Conservation (phyloP, 2,329 filamentous ascomycete species). For the Hirsutella rhossiliensis region DNA sequence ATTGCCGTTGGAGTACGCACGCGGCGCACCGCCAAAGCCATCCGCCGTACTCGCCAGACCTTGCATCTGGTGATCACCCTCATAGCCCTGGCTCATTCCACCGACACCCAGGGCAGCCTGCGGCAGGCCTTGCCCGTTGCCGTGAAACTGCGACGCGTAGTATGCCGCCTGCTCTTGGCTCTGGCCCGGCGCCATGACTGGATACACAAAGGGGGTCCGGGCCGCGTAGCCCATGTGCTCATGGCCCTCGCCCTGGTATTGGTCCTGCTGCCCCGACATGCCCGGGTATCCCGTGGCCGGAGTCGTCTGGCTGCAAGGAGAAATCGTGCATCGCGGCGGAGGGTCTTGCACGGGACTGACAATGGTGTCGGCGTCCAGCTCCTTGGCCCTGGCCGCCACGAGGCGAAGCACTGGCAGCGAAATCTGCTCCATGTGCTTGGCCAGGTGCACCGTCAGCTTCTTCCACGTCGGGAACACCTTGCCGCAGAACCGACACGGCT, state of each 20-base stretch:
- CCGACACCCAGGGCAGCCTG: constrained; percentile 13
- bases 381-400: constrained; percentile 32
- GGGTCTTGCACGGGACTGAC: constrained; percentile 55
- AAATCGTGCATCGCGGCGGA: constrained; percentile 24
- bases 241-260: constrained; percentile 4
- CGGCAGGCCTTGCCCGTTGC: constrained; percentile 14
- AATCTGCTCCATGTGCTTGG: constrained; percentile 89
- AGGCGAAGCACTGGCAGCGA: constrained; percentile 65
- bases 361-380: constrained; percentile 47
- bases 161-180: constrained; percentile 7
- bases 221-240: constrained; percentile 6
- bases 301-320: constrained; percentile 12
- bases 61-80: neutral
- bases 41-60: neutral
- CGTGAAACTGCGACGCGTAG: constrained; percentile 14
- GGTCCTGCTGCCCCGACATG: constrained; percentile 6
- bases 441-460: constrained; percentile 84
- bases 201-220: constrained; percentile 12
- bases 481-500: constrained; percentile 80
- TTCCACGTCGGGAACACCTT: constrained; percentile 78
- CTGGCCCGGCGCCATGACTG: constrained; percentile 13
- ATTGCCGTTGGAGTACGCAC: constrained; percentile 4
- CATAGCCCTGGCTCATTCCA: constrained; percentile 10
- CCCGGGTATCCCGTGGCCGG: constrained; percentile 9
- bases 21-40: neutral